Base-by-base conservation (phyloP, 345 rosid genomes). In the Laguncularia racemosa region DNA sequence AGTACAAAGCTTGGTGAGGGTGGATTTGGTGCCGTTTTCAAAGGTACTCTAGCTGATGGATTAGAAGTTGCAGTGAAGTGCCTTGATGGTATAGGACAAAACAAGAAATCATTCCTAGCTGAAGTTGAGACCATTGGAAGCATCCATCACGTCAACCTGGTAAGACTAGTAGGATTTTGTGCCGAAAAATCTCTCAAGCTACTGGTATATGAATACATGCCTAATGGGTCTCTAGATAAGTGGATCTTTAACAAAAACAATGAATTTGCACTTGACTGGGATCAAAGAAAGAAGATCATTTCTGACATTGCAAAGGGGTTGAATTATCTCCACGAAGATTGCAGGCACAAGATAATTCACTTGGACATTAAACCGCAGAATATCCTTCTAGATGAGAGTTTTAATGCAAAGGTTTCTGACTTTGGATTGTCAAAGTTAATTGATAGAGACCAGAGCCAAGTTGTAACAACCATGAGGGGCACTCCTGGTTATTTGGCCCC, bases 91-190 rank as follows among this genome's bases (percentile, higher is more conserved):
- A 53, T 67, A 12, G 52, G 46, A 20, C 71, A 59, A 45, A 62
- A 52, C 13, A 66, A 56, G 51, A 66, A 64, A 50, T 63, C 61
- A 14, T 76, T 76, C 46, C 38, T 66, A 23, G 74, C 72, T 1
- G 72, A 76, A 62, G 74, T 76, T 18, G 45, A 66, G 72, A 47
- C 58, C 2, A 68, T 76, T 9, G 64, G 78, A 38, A 73, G 61
- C 56, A 64, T 76, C 17, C 81, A 72, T 55, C 77, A 72, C 21
- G 28, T 69, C n/a, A 73, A 61, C 58, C 56, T 76, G 63, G 64
- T 68, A 14, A 71, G 69, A 19, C 43, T 72, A 26, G 11, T 62
- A 10, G 74, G 80, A 5, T 65, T 64, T 58, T 76, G 80, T 28
- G 48, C 52, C 10, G 69, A 71, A 16, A 68, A 62, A 48, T 57